These are phyloP conservation scores for Linum trigynum DNA, from an alignment of 345 rosid species.

Conservation along the genomic window DNA sequence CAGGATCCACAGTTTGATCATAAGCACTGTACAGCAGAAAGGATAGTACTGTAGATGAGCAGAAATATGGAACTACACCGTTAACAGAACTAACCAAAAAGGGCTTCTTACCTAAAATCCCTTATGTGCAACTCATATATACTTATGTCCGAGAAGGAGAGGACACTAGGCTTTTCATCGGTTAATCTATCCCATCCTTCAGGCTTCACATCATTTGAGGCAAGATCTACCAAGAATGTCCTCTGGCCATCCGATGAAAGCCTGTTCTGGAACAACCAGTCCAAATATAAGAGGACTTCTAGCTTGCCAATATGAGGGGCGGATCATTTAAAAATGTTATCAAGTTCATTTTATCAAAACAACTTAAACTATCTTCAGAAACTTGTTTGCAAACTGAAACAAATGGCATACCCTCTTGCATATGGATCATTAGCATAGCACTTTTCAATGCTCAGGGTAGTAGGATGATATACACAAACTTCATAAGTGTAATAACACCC, in stretches of 20 bases:
- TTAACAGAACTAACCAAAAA: neutral
- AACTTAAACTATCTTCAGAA: slow-evolving; percentile 15
- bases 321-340: neutral
- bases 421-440: slow-evolving; percentile 94
- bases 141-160: slow-evolving; percentile 63
- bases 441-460: slow-evolving; percentile 59
- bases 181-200: slow-evolving; percentile 74
- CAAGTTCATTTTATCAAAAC: slow-evolving; percentile 8
- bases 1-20: slow-evolving; percentile 51
- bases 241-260: slow-evolving; percentile 77
- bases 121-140: slow-evolving; percentile 89
- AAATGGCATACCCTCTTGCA: slow-evolving; percentile 69
- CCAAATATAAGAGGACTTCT: slow-evolving; percentile 12
- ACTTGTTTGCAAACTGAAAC: slow-evolving; percentile 26
- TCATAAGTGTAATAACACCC: slow-evolving; percentile 78
- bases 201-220: slow-evolving; percentile 54
- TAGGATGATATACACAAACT: slow-evolving; percentile 73
- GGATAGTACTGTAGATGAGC: slow-evolving; percentile 15
- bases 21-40: slow-evolving; percentile 42
- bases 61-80: slow-evolving; percentile 3
- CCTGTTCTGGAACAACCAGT: slow-evolving; percentile 38
- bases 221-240: slow-evolving; percentile 62
- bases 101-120: slow-evolving; percentile 69
- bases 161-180: slow-evolving; percentile 49
- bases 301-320: neutral